Percentiles rank a stretch among this genome's conserved stretches.
phyloP scores from a whole-genome alignment of 2,329 filamentous ascomycete genomes.

The Exophiala alcalophila region DNA sequence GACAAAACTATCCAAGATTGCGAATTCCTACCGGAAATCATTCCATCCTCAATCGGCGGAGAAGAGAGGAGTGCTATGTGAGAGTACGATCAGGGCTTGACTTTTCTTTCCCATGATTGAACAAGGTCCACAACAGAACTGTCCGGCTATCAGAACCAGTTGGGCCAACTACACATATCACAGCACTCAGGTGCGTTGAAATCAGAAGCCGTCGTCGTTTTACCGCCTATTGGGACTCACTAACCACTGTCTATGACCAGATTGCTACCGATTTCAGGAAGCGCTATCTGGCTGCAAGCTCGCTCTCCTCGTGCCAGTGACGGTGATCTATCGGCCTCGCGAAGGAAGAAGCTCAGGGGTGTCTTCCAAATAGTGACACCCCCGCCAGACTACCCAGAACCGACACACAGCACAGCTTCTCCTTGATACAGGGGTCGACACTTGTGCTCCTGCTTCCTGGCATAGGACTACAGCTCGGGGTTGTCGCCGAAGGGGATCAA shows the following conservation, averaged over 20 bases:
- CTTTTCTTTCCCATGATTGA: constrained; percentile 15
- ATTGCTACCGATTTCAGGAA: constrained; percentile 11
- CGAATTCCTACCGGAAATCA: no score
- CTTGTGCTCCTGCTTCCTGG: no score
- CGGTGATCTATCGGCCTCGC: constrained; percentile 10
- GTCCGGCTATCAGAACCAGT: constrained; percentile 7
- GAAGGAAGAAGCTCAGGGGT: no score
- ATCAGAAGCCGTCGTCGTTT: no score
- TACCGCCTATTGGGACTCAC: no score
- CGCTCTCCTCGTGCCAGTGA: constrained; percentile 7
- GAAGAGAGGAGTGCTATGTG: constrained; percentile 9
- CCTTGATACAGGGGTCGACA: no score
- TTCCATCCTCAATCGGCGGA: constrained; percentile 8
- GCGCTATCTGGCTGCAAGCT: constrained; percentile 8
- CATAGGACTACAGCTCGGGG: no score
- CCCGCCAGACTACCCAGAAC: no score
- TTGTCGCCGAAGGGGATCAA: no score
- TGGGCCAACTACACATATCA: constrained; percentile 15
- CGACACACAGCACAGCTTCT: no score
- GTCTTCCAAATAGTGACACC: no score
- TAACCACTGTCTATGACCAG: background rate
- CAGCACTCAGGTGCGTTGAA: no score
- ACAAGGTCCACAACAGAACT: constrained; percentile 2
- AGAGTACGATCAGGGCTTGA: constrained; percentile 9
- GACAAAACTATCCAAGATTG: constrained; percentile 13